Percentiles rank a stretch among this genome's conserved stretches.
phyloP scores from a whole-genome alignment of 2,329 filamentous ascomycete genomes.

The Arachnopeziza araneosa region DNA sequence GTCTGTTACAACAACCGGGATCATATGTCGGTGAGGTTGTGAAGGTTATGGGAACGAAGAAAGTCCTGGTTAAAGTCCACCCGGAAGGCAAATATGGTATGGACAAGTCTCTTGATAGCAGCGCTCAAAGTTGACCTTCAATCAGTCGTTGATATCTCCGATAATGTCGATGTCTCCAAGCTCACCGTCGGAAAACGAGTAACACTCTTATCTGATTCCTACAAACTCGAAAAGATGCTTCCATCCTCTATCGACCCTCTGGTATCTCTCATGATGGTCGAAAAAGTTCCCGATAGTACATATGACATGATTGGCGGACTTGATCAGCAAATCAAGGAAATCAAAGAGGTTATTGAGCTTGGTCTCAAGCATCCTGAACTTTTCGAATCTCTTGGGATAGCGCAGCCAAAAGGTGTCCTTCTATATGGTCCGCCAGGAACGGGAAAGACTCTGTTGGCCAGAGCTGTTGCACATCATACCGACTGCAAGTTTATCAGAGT shows the following conservation, averaged over 20 bases:
- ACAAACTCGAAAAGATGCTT: constrained; percentile 98
- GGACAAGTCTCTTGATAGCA: constrained; percentile 25
- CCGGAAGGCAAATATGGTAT: constrained; percentile 99
- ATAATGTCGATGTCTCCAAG: constrained; percentile 90
- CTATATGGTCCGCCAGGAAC: constrained; percentile 96
- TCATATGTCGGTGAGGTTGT: constrained; percentile 99
- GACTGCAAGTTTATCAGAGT: constrained; percentile 99
- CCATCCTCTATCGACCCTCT: constrained; percentile 97
- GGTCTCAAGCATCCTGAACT: constrained; percentile 97
- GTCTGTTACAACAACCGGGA: constrained; percentile 90
- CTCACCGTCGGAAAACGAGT: constrained; percentile 97
- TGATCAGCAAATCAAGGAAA: constrained; percentile 99
- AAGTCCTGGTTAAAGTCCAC: constrained; percentile 97
- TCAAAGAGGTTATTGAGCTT: constrained; percentile 99
- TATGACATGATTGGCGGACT: constrained; percentile 99
- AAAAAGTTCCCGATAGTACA: constrained; percentile 98
- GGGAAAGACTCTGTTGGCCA: constrained; percentile 89
- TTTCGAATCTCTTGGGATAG: constrained; percentile 98
- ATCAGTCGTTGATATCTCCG: constrained; percentile 88
- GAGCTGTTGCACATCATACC: constrained; percentile 95
- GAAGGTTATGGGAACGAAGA: constrained; percentile 99
- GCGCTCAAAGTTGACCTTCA: constrained; percentile 13
- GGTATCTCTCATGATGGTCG: constrained; percentile 99
- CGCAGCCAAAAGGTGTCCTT: constrained; percentile 94
- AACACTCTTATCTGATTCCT: constrained; percentile 91